A percentile compares a stretch with the other conserved stretches of the same genome.
Conservation (phyloP, 192 early-diverging fungal species). For the Backusella psychrophila region DNA sequence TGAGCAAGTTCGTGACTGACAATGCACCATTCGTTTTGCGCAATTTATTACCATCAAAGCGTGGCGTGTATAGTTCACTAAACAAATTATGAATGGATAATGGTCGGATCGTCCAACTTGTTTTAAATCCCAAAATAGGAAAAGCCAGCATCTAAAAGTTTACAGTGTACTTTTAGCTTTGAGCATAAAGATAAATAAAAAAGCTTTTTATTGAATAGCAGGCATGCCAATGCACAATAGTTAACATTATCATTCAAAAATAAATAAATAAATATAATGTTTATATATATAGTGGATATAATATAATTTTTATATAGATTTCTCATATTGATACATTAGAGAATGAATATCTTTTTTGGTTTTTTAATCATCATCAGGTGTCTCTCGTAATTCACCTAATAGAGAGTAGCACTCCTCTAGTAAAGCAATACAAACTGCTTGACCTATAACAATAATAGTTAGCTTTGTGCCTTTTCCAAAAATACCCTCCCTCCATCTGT, state of each 20-base stretch:
- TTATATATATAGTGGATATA: not conserved
- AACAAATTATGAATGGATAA: too few species aligned
- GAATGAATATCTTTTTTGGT: not conserved
- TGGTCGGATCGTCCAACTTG: too few species aligned
- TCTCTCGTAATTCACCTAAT: slow-evolving; percentile 65
- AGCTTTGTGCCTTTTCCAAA: not conserved
- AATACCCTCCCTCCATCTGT: too few species aligned
- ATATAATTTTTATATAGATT: not conserved
- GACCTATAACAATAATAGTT: slow-evolving; percentile 37
- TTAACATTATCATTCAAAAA: not conserved
- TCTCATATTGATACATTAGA: not conserved
- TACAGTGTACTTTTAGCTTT: too few species aligned
- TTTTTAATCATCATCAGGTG: not conserved
- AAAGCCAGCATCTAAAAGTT: too few species aligned
- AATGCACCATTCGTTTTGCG: too few species aligned
- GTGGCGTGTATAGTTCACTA: too few species aligned
- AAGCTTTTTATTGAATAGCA: not conserved
- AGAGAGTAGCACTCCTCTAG: slow-evolving; percentile 88
- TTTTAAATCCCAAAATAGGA: too few species aligned
- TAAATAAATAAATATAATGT: not conserved
- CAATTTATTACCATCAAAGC: not conserved
- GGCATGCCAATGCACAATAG: too few species aligned
- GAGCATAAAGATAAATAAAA: too few species aligned
- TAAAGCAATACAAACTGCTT: slow-evolving; percentile 77
- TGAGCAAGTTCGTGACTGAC: not conserved